Percentiles rank a stretch among this genome's conserved stretches.
Conservation (phyloP, 768 basidiomycete genomes). For the Albatrellus ellisii region DNA sequence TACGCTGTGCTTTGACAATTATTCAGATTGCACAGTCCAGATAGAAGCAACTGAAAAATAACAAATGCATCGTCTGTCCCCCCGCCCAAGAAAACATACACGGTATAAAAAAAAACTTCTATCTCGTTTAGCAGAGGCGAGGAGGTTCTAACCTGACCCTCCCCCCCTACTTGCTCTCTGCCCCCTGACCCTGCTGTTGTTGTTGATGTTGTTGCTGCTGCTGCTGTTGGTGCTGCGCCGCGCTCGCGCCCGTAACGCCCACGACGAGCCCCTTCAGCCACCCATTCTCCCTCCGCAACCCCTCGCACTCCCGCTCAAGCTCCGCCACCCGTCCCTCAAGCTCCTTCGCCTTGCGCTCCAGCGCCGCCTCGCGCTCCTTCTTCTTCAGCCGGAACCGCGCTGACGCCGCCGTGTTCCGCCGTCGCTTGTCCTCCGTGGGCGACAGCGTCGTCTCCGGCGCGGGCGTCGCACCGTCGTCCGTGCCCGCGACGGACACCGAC, state of each 20-base stretch:
- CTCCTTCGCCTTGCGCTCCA: slow-evolving; percentile 78
- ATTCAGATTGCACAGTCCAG: too few relatives aligned
- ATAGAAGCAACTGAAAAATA: too few relatives aligned
- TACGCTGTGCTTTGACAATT: too few relatives aligned
- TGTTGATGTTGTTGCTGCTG: too few relatives aligned
- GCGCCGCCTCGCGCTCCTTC: slow-evolving; percentile 86
- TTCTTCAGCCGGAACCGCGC: slow-evolving; percentile 93
- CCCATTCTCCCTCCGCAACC: slow-evolving; percentile 76
- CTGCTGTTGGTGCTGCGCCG: slow-evolving; percentile 19
- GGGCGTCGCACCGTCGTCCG: slow-evolving; percentile 18
- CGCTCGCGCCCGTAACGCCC: slow-evolving; percentile 65
- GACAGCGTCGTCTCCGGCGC: slow-evolving; percentile 21
- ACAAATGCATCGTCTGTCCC: too few relatives aligned
- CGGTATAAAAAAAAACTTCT: too few relatives aligned
- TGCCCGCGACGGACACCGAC: slow-evolving; percentile 20
- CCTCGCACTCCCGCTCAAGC: slow-evolving; percentile 87
- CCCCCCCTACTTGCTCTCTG: neutral
- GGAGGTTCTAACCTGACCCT: too few relatives aligned
- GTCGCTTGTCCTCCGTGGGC: slow-evolving; percentile 79
- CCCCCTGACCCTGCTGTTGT: neutral
- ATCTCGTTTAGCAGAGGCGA: neutral
- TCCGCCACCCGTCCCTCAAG: slow-evolving; percentile 66
- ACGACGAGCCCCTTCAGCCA: slow-evolving; percentile 89
- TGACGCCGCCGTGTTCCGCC: slow-evolving; percentile 85
- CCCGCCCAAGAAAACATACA: too few relatives aligned